Evolutionary conservation across 345 rosid genomes (phyloP).

Genomic region (Adansonia digitata): DNA sequence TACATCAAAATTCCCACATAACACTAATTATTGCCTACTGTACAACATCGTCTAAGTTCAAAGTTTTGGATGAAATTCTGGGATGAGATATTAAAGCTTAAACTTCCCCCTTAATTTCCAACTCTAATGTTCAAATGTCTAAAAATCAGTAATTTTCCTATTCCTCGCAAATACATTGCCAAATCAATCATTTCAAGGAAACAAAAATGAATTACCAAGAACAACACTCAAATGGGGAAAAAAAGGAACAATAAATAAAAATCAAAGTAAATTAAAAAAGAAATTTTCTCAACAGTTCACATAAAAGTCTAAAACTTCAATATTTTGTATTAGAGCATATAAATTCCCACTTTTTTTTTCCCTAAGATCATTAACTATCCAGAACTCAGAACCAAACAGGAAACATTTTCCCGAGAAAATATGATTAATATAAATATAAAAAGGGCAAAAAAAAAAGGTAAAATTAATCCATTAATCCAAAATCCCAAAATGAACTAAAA

Average conservation of each 20-base stretch:
- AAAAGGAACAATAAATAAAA: background rate
- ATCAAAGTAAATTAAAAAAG: background rate
- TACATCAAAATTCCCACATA: background rate
- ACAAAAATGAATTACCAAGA: background rate
- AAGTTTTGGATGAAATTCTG: background rate
- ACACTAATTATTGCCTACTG: background rate
- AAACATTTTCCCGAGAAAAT: background rate
- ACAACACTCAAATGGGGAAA: background rate
- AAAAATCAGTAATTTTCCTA: background rate
- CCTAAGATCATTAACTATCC: background rate
- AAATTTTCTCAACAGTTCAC: background rate
- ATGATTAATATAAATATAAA: background rate
- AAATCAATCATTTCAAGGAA: conserved; percentile 5
- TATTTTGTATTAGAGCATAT: background rate
- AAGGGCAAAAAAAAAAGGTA: background rate
- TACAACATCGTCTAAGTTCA: background rate
- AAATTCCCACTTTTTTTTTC: too few relatives aligned
- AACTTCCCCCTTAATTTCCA: background rate
- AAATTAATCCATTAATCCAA: background rate
- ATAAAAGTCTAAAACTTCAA: background rate
- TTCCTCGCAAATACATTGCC: background rate
- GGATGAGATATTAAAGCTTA: background rate
- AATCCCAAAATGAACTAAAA: background rate
- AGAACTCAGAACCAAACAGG: background rate
- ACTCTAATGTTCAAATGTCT: background rate